phyloP scores from a whole-genome alignment of 169 alveolate species.

The Cryptosporidium baileyi region DNA sequence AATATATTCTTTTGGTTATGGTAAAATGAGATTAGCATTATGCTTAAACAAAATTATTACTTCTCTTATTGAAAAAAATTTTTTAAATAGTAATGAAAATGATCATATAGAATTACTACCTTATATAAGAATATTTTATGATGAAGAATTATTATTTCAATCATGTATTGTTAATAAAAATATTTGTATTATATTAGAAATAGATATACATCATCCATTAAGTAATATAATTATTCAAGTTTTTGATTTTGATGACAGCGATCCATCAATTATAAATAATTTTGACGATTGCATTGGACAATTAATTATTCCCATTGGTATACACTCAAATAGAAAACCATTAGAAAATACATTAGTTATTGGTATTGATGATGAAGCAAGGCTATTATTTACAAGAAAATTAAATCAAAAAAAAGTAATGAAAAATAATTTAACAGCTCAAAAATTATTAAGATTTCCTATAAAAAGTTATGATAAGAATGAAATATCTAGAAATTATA shows the following conservation, averaged over 20 bases:
- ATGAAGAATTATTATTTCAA: conserved; percentile 47
- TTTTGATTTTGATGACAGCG: conserved; percentile 46
- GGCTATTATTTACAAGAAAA: conserved; percentile 54
- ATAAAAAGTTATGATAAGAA: not conserved
- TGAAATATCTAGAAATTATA: not conserved
- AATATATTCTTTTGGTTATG: conserved; percentile 46
- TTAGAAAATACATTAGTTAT: conserved; percentile 12
- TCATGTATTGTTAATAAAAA: conserved; percentile 20
- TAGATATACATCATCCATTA: conserved; percentile 61
- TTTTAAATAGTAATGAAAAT: not conserved
- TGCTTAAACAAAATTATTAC: conserved; percentile 34
- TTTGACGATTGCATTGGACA: conserved; percentile 17
- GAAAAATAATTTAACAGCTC: conserved; percentile 36
- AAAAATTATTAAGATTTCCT: conserved; percentile 55
- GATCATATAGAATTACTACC: conserved; percentile 25
- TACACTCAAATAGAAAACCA: conserved; percentile 48
- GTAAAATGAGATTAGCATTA: conserved; percentile 39
- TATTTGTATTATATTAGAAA: conserved; percentile 38
- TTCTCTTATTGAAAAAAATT: not conserved
- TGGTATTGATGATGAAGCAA: conserved; percentile 35
- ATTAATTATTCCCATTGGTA: conserved; percentile 39
- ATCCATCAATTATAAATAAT: conserved; percentile 12
- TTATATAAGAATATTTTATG: conserved; percentile 17
- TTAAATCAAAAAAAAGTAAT: conserved; percentile 40
- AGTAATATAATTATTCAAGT: conserved; percentile 13